Percentiles rank a stretch among this genome's conserved stretches.
Conservation (phyloP, 2,329 filamentous ascomycete species). For the Colletotrichum higginsianum region DNA sequence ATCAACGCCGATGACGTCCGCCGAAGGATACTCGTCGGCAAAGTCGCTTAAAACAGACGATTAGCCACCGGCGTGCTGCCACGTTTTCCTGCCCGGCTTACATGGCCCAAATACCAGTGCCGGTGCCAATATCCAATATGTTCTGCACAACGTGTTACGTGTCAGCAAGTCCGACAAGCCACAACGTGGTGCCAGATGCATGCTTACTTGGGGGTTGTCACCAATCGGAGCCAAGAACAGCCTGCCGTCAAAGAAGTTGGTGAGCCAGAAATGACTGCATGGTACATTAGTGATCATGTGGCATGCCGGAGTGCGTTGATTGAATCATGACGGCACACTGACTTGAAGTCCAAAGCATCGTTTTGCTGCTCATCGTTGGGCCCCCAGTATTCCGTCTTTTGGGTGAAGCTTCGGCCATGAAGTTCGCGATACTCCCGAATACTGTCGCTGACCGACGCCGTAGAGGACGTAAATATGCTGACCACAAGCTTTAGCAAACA, state of each 20-base stretch:
- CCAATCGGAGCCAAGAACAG: slow-evolving; percentile 56
- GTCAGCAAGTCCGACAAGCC: neutral
- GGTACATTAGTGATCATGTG: neutral
- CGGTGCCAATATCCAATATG: slow-evolving; percentile 60
- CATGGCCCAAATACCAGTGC: slow-evolving; percentile 62
- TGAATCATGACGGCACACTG: neutral
- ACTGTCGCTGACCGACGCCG: slow-evolving; percentile 50
- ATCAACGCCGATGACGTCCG: slow-evolving; percentile 65
- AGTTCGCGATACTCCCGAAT: slow-evolving; percentile 52
- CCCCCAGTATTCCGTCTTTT: slow-evolving; percentile 47
- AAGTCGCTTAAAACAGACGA: slow-evolving; percentile 59
- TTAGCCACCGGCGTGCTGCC: slow-evolving; percentile 12
- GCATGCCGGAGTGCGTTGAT: too few relatives aligned
- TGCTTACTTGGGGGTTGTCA: slow-evolving; percentile 44
- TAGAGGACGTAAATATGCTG: slow-evolving; percentile 42
- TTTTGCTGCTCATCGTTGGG: slow-evolving; percentile 45
- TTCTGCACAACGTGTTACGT: slow-evolving; percentile 44
- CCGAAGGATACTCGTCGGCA: slow-evolving; percentile 59
- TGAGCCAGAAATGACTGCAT: slow-evolving; percentile 21
- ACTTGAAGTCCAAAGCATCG: slow-evolving; percentile 39
- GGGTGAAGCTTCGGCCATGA: slow-evolving; percentile 50
- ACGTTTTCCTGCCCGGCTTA: slow-evolving; percentile 44
- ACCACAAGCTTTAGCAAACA: too few relatives aligned
- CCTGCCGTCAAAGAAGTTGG: slow-evolving; percentile 51
- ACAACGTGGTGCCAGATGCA: too few relatives aligned